A percentile compares a stretch with the other conserved stretches of the same genome.
These are phyloP conservation scores for Asclepias syriaca DNA, from an alignment of 257 asterid species.

Conservation along the genomic window DNA sequence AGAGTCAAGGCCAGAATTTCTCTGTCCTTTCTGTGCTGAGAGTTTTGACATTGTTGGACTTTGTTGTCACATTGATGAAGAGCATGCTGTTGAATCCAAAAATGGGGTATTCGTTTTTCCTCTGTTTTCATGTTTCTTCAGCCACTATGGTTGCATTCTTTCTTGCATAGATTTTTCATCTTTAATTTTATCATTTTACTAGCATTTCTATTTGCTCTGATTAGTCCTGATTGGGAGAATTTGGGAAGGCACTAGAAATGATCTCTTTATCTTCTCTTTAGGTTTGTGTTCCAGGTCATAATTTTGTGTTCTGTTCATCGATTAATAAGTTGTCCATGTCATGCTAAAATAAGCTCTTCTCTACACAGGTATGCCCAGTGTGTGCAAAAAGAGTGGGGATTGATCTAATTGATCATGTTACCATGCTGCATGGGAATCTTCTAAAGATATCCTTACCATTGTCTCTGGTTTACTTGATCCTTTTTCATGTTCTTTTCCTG, in stretches of 20 bases:
- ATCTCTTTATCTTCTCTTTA: neutral
- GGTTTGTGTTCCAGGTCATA: too few species aligned
- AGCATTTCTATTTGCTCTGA: neutral
- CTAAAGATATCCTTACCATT: slow-evolving; percentile 66
- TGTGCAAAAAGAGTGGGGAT: slow-evolving; percentile 61
- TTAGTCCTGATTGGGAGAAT: neutral
- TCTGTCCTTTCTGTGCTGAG: slow-evolving; percentile 85
- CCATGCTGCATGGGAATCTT: slow-evolving; percentile 65
- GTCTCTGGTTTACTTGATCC: neutral
- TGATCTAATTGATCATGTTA: slow-evolving; percentile 65
- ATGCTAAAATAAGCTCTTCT: neutral
- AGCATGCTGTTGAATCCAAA: slow-evolving; percentile 70
- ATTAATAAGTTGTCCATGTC: neutral
- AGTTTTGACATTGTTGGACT: slow-evolving; percentile 81
- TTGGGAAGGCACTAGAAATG: neutral
- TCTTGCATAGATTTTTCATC: neutral
- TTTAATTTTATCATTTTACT: neutral
- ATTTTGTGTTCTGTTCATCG: neutral
- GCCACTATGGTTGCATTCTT: neutral
- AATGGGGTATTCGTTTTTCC: slow-evolving; percentile 55
- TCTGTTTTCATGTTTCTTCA: slow-evolving; percentile 9
- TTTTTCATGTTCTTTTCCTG: neutral
- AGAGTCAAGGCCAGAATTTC: slow-evolving; percentile 56
- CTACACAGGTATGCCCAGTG: slow-evolving; percentile 67
- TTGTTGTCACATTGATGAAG: slow-evolving; percentile 89